Evolutionary conservation across 1,139 yeast genomes (phyloP).

Genomic region (Kurtzmaniella quercitrusa): DNA sequence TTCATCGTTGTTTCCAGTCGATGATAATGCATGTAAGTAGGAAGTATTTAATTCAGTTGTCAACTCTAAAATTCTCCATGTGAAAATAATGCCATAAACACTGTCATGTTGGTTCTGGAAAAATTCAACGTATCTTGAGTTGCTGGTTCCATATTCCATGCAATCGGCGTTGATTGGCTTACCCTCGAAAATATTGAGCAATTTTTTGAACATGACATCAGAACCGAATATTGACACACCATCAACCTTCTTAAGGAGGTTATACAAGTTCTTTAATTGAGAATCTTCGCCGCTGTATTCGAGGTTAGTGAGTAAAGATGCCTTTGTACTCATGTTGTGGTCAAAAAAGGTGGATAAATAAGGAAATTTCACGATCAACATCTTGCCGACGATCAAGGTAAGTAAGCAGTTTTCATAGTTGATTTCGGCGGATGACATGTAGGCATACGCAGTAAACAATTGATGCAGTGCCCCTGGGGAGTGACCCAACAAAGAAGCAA

Average conservation of each 20-base stretch:
- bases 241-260: conserved; percentile 30
- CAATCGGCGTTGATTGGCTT: conserved; percentile 23
- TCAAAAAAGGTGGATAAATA: conserved; percentile 18
- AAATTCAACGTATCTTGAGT: conserved; percentile 30
- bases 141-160: conserved; percentile 23
- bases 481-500: conserved; percentile 22
- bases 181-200: conserved; percentile 22
- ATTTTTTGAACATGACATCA: conserved; percentile 22
- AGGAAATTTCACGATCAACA: conserved; percentile 23
- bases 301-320: conserved; percentile 27
- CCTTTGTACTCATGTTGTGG: conserved; percentile 24
- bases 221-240: conserved; percentile 32
- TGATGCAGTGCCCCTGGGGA: conserved; percentile 13
- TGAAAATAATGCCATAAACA: conserved; percentile 24
- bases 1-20: conserved; percentile 6
- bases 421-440: conserved; percentile 28
- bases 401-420: conserved; percentile 38
- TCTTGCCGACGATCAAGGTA: conserved; percentile 26
- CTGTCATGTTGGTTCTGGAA: conserved; percentile 18
- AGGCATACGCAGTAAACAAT: conserved; percentile 26
- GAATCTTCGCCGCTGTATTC: conserved; percentile 26
- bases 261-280: conserved; percentile 21
- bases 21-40: conserved; percentile 20
- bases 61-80: conserved; percentile 39
- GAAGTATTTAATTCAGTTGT: conserved; percentile 28